Base-by-base conservation (phyloP, 208 protist genomes). In the Naegleria fowleri region DNA sequence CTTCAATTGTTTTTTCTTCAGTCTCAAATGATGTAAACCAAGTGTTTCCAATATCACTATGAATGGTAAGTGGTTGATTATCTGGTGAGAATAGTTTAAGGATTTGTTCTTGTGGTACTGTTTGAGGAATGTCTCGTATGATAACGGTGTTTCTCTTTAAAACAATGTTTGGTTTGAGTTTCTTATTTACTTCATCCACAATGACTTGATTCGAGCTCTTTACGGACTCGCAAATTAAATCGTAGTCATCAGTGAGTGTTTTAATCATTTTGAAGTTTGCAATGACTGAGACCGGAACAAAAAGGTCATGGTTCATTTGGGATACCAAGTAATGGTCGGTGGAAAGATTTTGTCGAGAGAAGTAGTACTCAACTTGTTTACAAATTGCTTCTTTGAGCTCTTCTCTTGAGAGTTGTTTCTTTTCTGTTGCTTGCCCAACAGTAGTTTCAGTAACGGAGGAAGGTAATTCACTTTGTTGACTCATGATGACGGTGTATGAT, bases 361-460 rank as follows among this genome's bases (percentile, higher is more conserved):
- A 87, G 41, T 87, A 87, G 41, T 87, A 87, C 43, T 87, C 83
- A 29, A 87, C 83, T 87, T 87, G 83, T 51, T 87, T 87, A 36
- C 39, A 36, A 36, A 87, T 87, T 15, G 83, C 83, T 52, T 87
- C 83, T 51, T 40, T 29, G 11, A 87, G 29, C 83, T 87, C 83
- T 48, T 87, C 83, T 29, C 83, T 67, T 22, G 55, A 29, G 11
- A 67, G 22, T 67, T 67, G 55, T 19, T 67, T 67, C 55, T 67
- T 67, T 67, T 67, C 55, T 29, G 55, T 67, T 67, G 55, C 19
- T 67, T 67, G 55, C 13, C 22, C 55, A 67, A 67, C 55, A 48
- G 43, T 48, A 67, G 11, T 67, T 67, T 67, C 55, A 67, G 55
- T 67, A 67, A 29, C 55, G 11, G 55, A 29, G 11, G 55, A 29